These are phyloP conservation scores for Suhomyces pyralidae DNA, from an alignment of 805 yeast species.

Conservation along the genomic window DNA sequence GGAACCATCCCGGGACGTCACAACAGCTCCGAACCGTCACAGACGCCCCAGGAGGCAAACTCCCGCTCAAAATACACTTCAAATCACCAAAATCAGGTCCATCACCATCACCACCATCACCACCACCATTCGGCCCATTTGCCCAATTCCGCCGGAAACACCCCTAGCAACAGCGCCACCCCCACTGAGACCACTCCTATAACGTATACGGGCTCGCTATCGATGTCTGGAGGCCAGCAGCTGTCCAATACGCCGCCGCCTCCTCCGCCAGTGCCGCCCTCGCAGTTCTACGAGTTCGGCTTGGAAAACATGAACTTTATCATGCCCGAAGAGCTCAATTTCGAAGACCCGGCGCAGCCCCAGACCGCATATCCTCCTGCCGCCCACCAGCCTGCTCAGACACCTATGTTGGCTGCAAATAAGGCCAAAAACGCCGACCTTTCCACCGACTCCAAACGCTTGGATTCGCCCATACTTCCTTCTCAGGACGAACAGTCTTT, in stretches of 20 bases:
- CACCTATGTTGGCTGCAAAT: conserved; percentile 25
- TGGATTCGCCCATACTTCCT: conserved; percentile 38
- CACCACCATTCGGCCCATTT: conserved; percentile 1
- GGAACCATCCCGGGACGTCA: conserved; percentile 7
- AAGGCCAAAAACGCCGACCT: conserved; percentile 3
- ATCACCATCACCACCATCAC: conserved; percentile 5
- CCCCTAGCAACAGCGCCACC: neutral
- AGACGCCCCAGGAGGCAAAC: conserved; percentile 2
- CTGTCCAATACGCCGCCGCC: neutral
- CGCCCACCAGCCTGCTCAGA: conserved; percentile 16
- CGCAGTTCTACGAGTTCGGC: conserved; percentile 18
- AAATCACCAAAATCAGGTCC: neutral
- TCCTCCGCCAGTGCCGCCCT: conserved; percentile 1
- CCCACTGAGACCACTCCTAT: conserved; percentile 2
- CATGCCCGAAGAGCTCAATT: conserved; percentile 31
- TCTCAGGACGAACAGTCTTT: conserved; percentile 41
- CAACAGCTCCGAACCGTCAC: neutral
- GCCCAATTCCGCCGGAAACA: neutral
- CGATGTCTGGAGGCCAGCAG: neutral
- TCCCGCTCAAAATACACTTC: neutral
- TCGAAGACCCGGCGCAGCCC: conserved; percentile 9
- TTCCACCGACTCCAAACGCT: conserved; percentile 7
- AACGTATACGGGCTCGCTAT: neutral
- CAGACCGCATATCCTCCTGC: conserved; percentile 30
- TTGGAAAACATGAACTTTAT: conserved; percentile 25